Conservation (phyloP, 495 filamentous ascomycete species). For the Glarea lozoyensis region DNA sequence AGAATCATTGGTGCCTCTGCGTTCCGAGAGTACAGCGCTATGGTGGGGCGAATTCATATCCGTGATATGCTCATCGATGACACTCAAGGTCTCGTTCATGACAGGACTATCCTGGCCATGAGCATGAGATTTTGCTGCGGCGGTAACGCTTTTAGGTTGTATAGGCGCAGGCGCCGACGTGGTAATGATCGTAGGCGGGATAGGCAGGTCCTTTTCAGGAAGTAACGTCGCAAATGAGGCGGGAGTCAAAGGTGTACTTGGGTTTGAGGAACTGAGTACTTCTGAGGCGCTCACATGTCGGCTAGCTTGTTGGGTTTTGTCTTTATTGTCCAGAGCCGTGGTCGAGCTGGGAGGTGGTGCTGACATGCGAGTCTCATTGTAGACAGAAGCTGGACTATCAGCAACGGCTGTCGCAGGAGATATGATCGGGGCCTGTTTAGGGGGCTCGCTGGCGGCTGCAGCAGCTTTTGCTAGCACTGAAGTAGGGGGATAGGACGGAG, state of each 20-base stretch:
- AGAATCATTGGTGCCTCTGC: constrained; percentile 62
- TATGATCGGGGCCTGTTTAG: not conserved
- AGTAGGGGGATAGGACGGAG: constrained; percentile 20
- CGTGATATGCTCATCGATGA: constrained; percentile 97
- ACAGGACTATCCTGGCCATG: constrained; percentile 60
- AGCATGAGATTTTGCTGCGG: constrained; percentile 10
- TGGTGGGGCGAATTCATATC: constrained; percentile 70
- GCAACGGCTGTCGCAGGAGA: not conserved
- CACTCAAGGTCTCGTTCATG: constrained; percentile 92
- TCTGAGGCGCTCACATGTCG: constrained; percentile 34
- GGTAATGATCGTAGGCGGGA: constrained; percentile 20
- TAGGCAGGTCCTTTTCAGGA: constrained; percentile 17
- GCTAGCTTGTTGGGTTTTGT: constrained; percentile 40
- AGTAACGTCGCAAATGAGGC: constrained; percentile 9
- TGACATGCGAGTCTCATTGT: constrained; percentile 1
- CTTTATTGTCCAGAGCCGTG: constrained; percentile 9
- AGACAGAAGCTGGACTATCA: too few relatives aligned
- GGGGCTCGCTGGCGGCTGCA: not conserved
- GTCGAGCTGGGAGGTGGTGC: not conserved
- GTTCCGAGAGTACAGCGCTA: constrained; percentile 43
- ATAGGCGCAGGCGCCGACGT: constrained; percentile 5
- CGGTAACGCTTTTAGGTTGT: constrained; percentile 11
- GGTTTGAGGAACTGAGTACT: constrained; percentile 13
- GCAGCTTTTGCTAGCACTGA: constrained; percentile 15
- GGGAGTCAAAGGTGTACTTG: constrained; percentile 4